A percentile compares a stretch with the other conserved stretches of the same genome.
These are phyloP conservation scores for Syncephalis fuscata DNA, from an alignment of 371 early-diverging fungal species.

Conservation along the genomic window DNA sequence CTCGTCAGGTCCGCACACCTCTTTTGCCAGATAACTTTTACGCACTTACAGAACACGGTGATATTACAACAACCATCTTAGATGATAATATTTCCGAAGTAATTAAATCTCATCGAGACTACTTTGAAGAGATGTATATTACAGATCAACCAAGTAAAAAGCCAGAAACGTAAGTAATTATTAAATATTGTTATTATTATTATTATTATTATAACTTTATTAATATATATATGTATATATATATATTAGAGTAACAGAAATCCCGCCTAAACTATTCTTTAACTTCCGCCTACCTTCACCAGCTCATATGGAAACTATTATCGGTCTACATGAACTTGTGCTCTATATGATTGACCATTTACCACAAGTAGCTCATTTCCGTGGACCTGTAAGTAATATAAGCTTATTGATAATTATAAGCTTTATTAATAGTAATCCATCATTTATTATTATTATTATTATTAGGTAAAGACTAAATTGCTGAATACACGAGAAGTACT, in stretches of 20 bases:
- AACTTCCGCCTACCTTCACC: not conserved
- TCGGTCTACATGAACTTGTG: not conserved
- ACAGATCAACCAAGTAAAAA: not conserved
- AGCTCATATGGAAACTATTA: not conserved
- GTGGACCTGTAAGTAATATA: not conserved
- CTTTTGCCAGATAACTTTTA: not conserved
- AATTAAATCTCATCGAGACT: not conserved
- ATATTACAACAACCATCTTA: not conserved
- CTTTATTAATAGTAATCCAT: not conserved
- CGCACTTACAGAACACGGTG: not conserved
- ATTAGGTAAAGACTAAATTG: constrained; percentile 1
- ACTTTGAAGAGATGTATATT: not conserved
- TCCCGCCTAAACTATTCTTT: not conserved
- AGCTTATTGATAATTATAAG: not conserved
- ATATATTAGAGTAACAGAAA: not conserved
- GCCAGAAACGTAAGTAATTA: not conserved
- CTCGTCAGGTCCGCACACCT: not conserved
- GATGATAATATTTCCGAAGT: not conserved
- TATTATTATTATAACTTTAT: not conserved
- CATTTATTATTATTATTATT: not conserved
- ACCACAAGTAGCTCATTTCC: not conserved
- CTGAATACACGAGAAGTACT: not conserved
- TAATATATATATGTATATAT: not conserved
- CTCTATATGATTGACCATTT: not conserved
- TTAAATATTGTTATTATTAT: not conserved